Evolutionary conservation across 345 rosid genomes (phyloP).

Genomic region (Diplotaxis tenuifolia): DNA sequence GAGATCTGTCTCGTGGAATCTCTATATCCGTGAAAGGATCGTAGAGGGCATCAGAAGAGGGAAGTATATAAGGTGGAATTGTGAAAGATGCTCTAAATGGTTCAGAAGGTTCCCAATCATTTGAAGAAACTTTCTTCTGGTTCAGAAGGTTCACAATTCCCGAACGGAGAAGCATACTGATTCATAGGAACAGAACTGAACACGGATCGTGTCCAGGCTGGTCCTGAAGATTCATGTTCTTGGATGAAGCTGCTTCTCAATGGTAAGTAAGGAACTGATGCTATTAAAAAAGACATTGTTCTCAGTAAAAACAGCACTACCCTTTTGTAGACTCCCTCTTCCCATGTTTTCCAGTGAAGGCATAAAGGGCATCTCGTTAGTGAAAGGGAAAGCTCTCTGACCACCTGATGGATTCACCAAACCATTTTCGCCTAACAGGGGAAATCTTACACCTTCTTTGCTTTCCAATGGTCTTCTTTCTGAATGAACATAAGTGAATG

Average conservation of each 20-base stretch:
- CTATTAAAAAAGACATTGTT: conserved; percentile 40
- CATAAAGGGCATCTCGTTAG: conserved; percentile 39
- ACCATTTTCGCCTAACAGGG: conserved; percentile 6
- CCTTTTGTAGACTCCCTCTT: conserved; percentile 38
- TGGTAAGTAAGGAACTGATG: conserved; percentile 38
- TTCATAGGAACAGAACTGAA: conserved; percentile 40
- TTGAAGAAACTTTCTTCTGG: conserved; percentile 53
- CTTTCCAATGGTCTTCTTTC: conserved; percentile 13
- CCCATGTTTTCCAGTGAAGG: conserved; percentile 38
- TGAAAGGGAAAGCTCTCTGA: conserved; percentile 34
- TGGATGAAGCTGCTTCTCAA: conserved; percentile 46
- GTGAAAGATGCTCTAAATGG: conserved; percentile 76
- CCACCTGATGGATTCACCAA: conserved; percentile 25
- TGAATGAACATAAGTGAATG: no score
- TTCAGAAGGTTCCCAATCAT: conserved; percentile 88
- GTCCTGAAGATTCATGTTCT: conserved; percentile 40
- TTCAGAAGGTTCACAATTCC: conserved; percentile 55
- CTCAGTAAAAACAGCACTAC: conserved; percentile 36
- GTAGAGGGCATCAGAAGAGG: conserved; percentile 55
- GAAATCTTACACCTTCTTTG: conserved; percentile 16
- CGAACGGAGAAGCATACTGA: conserved; percentile 40
- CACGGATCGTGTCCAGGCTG: conserved; percentile 43
- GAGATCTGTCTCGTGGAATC: conserved; percentile 38
- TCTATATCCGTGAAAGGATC: conserved; percentile 65
- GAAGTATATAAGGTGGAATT: conserved; percentile 43